Evolutionary conservation across 2,329 filamentous ascomycete genomes (phyloP).

Genomic region (Fusarium piperis): DNA sequence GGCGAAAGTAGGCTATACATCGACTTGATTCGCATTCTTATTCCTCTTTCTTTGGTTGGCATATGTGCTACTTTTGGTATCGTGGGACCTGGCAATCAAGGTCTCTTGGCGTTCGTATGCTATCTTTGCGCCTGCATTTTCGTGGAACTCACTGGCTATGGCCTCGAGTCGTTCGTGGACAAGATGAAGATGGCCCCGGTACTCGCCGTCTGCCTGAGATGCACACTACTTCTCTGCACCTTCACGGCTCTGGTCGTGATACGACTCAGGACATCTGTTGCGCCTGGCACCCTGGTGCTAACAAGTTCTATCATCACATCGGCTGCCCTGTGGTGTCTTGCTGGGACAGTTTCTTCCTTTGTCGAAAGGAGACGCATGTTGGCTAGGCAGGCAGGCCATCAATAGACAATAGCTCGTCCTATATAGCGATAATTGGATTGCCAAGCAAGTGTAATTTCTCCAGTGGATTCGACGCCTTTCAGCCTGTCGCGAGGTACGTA

Average conservation of each 20-base stretch:
- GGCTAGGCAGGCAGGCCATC: neutral
- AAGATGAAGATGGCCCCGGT: neutral
- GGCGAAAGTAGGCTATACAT: neutral
- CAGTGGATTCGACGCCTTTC: neutral
- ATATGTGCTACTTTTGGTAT: too few relatives aligned
- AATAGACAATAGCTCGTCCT: neutral
- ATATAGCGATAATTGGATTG: neutral
- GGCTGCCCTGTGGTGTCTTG: neutral
- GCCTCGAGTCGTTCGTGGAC: neutral
- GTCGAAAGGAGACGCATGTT: neutral
- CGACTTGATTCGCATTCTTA: neutral
- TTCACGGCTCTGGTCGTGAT: too few relatives aligned
- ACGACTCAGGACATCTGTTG: neutral
- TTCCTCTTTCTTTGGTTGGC: too few relatives aligned
- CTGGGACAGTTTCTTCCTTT: neutral
- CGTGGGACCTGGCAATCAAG: accelerated
- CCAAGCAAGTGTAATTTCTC: neutral
- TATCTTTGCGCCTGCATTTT: accelerated
- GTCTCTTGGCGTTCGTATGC: neutral
- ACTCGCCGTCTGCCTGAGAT: neutral
- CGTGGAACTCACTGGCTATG: neutral
- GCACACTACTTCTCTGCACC: neutral
- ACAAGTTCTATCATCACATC: neutral
- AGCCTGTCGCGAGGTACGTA: neutral
- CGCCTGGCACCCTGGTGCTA: neutral